Evolutionary conservation across 208 protist species (phyloP).

Genomic region (Trypanosoma theileri): DNA sequence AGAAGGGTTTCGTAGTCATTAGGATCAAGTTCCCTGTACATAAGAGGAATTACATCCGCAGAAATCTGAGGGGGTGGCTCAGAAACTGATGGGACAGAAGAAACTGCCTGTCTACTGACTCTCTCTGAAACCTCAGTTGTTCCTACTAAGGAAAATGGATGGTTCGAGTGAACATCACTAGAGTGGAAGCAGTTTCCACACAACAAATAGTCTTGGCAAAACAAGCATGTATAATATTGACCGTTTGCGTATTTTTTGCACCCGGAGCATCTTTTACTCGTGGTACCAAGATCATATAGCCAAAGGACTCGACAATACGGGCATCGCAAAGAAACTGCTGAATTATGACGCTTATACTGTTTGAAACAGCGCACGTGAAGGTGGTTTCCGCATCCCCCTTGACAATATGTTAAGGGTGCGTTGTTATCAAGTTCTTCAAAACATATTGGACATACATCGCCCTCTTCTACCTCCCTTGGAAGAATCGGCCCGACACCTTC

Average conservation of each 20-base stretch:
- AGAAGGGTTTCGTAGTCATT: conserved; percentile 80
- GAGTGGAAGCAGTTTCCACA: conserved; percentile 44
- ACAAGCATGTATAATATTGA: conserved; percentile 44
- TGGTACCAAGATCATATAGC: conserved; percentile 12
- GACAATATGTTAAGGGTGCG: conserved; percentile 30
- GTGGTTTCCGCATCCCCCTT: conserved; percentile 32
- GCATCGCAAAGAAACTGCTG: conserved; percentile 18
- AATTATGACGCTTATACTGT: conserved; percentile 33
- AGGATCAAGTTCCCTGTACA: conserved; percentile 73
- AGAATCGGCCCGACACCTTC: conserved; percentile 2
- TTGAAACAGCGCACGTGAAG: conserved; percentile 30
- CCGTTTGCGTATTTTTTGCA: conserved; percentile 29
- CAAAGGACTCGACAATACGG: conserved; percentile 34
- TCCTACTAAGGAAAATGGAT: conserved; percentile 47
- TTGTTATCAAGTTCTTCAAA: conserved; percentile 31
- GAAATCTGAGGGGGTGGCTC: not conserved
- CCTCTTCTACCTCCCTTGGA: conserved; percentile 23
- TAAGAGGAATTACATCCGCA: conserved; percentile 36
- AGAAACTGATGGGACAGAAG: not conserved
- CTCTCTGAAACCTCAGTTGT: conserved; percentile 18
- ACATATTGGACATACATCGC: conserved; percentile 42
- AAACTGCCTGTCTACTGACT: not conserved
- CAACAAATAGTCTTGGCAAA: conserved; percentile 47
- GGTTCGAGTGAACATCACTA: conserved; percentile 37
- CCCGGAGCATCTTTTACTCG: conserved; percentile 26